Evolutionary conservation across 2,329 filamentous ascomycete species (phyloP), one percentile per base, ranked within the genome.

Genomic region (Colletotrichum gigasporum): DNA sequence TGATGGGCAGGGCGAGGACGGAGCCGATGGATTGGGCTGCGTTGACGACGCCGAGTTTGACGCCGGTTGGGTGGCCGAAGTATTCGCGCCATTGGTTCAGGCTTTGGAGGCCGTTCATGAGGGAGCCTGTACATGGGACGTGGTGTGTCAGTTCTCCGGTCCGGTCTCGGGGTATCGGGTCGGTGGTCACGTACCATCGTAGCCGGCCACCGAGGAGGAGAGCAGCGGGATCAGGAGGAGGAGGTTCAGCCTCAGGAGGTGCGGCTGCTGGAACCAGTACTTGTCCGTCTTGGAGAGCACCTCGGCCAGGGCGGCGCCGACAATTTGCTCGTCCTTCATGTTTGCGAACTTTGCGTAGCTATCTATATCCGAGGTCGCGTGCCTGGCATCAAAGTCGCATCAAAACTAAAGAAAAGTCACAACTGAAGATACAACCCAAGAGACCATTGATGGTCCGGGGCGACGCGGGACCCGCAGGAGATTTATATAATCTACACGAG

Each of bases 211-310:
- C 16, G 54, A 51, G 0, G 62, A 67, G 26, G 65, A 67, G 10
- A 65, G 24, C 9, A 67, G n/a, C 2, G 81, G 80, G 2, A 83
- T 71, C 5, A 82, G 65, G 0, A 84, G 74, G 24, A 83, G 69
- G 3, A 82, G 67, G 57, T 84, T 83, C 14, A 84, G 71, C 16
- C 73, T 68, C 10, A 83, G 69, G 0, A 84, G 73, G 68, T 84
- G 80, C 2, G 78, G 72, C 26, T 76, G 70, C 32, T 77, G 75
- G 50, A 78, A 82, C 82, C 82, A 83, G 45, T 73, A 75, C 35
- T 74, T 77, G 35, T 75, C 71, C 24, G 76, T 75, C 34, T 76
- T 68, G 8, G 82, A 82, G 18, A 84, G 70, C 14, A 74, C 73
- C 66, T 70, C 66, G 2, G 71, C 71, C 44, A 75, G 61, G 39